Evolutionary conservation across 2,329 filamentous ascomycete species (phyloP).

Genomic region (Colletotrichum tamarilloi): DNA sequence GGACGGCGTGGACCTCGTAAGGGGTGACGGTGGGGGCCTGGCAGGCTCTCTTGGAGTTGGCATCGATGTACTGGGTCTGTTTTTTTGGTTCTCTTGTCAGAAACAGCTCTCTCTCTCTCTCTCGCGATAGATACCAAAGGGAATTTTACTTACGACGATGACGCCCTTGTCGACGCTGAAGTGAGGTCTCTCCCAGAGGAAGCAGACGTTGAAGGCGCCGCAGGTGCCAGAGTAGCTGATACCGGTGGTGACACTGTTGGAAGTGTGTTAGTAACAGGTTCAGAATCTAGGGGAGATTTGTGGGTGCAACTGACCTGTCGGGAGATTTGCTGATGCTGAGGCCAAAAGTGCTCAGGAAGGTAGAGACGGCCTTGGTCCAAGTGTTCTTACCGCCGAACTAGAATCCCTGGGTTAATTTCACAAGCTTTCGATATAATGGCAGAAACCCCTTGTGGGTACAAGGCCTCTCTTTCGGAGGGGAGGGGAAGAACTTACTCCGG

Average conservation of each 20-base stretch:
- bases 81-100: neutral
- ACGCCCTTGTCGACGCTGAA: slow-evolving; percentile 12
- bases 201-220: slow-evolving; percentile 8
- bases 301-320: neutral
- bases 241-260: slow-evolving; percentile 5
- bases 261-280: neutral
- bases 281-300: neutral
- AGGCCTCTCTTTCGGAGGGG: too few species aligned
- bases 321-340: slow-evolving; percentile 4
- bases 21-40: neutral
- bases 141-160: neutral
- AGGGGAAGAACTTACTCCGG: neutral
- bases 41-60: slow-evolving; percentile 7
- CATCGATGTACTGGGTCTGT: slow-evolving; percentile 10
- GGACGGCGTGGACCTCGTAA: slow-evolving; percentile 1
- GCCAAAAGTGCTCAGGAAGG: slow-evolving; percentile 9
- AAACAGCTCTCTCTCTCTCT: neutral
- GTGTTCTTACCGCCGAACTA: neutral
- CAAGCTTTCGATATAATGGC: neutral
- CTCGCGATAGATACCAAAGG: too few species aligned
- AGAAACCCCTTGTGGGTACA: too few species aligned
- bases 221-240: slow-evolving; percentile 4
- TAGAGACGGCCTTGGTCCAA: neutral
- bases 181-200: slow-evolving; percentile 15
- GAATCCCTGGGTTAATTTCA: neutral